Conservation (phyloP, 306 rosid species). For the Fragaria iinumae region DNA sequence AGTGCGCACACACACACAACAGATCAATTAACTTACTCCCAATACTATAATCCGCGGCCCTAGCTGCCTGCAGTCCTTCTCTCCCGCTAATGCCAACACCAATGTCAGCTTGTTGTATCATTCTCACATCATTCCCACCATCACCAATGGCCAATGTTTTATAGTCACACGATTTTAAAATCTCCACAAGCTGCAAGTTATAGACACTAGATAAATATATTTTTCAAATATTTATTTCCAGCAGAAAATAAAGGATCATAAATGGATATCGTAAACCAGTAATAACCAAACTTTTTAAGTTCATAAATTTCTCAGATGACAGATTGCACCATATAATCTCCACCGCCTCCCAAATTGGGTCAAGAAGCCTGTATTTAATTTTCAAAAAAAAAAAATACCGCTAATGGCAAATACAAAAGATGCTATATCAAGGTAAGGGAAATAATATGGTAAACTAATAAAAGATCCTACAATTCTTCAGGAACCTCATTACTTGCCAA, state of each 20-base stretch:
- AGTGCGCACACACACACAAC: constrained; percentile 8
- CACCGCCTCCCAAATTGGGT: not conserved
- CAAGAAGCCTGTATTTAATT: not conserved
- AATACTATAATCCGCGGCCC: constrained; percentile 97
- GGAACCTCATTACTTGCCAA: not conserved
- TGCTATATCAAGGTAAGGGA: not conserved
- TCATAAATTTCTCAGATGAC: not conserved
- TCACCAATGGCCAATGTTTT: constrained; percentile 96
- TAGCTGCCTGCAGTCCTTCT: constrained; percentile 99
- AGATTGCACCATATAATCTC: not conserved
- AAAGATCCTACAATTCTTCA: not conserved
- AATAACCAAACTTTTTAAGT: not conserved
- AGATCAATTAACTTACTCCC: constrained; percentile 68
- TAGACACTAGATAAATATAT: constrained; percentile 1
- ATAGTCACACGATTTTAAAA: constrained; percentile 89
- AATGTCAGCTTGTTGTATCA: constrained; percentile 98
- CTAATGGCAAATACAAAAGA: not conserved
- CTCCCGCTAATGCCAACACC: constrained; percentile 99
- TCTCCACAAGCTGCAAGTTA: constrained; percentile 85
- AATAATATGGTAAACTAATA: not conserved
- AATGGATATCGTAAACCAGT: not conserved
- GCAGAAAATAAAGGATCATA: not conserved
- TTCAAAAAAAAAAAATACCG: too few relatives aligned
- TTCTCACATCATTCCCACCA: constrained; percentile 99
- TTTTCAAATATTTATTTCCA: not conserved